Evolutionary conservation across 2,329 filamentous ascomycete genomes (phyloP).

Genomic region (Ophiocordyceps camponoti-saundersi): DNA sequence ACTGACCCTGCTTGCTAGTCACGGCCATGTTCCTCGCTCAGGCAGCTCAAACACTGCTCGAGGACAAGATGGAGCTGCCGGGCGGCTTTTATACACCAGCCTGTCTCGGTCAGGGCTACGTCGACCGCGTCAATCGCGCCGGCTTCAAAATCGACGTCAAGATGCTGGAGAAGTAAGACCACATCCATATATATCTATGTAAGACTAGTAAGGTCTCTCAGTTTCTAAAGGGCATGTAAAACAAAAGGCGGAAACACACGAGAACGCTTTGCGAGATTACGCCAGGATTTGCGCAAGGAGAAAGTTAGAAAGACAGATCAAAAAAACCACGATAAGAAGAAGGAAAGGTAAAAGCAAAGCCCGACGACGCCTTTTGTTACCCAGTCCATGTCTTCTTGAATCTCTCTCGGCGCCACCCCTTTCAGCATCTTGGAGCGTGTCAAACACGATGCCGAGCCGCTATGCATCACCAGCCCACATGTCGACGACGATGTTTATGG

Average conservation of each 20-base stretch:
- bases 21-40: constrained; percentile 48
- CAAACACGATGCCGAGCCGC: neutral
- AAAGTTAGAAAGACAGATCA: neutral
- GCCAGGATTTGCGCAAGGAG: too few relatives aligned
- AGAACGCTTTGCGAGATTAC: too few relatives aligned
- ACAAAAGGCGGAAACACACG: neutral
- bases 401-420: too few relatives aligned
- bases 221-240: too few relatives aligned
- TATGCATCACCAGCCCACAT: constrained; percentile 41
- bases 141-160: constrained; percentile 47
- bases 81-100: constrained; percentile 60
- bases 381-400: too few relatives aligned
- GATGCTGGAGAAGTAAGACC: constrained; percentile 4
- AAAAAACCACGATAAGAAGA: neutral
- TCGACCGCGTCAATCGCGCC: constrained; percentile 42
- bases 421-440: neutral
- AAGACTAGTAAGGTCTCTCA: neutral
- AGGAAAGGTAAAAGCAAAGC: too few relatives aligned
- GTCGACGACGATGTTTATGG: constrained; percentile 89
- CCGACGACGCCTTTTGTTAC: too few relatives aligned
- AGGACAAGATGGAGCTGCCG: constrained; percentile 40
- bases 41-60: constrained; percentile 46
- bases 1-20: constrained; percentile 21
- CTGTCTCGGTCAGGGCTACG: constrained; percentile 47
- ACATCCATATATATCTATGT: neutral